Evolutionary conservation across 805 yeast species (phyloP).

Genomic region (Yarrowia yakushimensis): DNA sequence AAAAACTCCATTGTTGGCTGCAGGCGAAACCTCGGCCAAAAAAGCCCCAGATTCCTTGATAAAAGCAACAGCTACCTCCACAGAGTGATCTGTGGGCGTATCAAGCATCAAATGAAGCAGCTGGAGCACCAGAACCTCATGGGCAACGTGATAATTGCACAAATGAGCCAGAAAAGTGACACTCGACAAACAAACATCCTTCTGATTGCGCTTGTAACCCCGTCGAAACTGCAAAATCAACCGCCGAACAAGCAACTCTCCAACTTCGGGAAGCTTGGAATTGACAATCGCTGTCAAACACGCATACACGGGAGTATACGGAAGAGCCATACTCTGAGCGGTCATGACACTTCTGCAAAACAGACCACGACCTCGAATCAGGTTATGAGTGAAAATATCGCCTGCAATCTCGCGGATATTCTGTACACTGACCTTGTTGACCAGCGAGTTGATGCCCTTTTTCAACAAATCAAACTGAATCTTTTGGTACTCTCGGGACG

Average conservation of each 20-base stretch:
- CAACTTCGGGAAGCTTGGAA: slow-evolving; percentile 65
- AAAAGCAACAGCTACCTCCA: slow-evolving; percentile 52
- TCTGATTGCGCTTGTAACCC: slow-evolving; percentile 49
- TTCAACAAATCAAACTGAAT: slow-evolving; percentile 55
- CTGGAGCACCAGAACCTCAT: slow-evolving; percentile 53
- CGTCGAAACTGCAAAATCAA: slow-evolving; percentile 57
- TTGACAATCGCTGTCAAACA: slow-evolving; percentile 58
- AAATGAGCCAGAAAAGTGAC: slow-evolving; percentile 57
- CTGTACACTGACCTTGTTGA: slow-evolving; percentile 46
- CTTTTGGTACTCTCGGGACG: slow-evolving; percentile 47
- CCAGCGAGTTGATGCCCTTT: slow-evolving; percentile 46
- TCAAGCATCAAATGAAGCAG: slow-evolving; percentile 47
- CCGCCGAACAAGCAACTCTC: slow-evolving; percentile 53
- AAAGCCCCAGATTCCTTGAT: slow-evolving; percentile 52
- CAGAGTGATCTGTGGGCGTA: slow-evolving; percentile 51
- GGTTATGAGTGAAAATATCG: slow-evolving; percentile 54
- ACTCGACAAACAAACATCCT: slow-evolving; percentile 43
- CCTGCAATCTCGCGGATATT: slow-evolving; percentile 50
- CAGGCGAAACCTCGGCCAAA: slow-evolving; percentile 44
- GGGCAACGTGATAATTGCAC: slow-evolving; percentile 58
- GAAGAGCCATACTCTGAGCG: slow-evolving; percentile 45
- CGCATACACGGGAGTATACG: slow-evolving; percentile 51
- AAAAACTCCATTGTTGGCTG: slow-evolving; percentile 50
- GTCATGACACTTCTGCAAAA: slow-evolving; percentile 56
- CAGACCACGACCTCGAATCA: slow-evolving; percentile 59